Evolutionary conservation across 1,284 basidiomycete genomes (phyloP).

Genomic region (Phaffia rhodozyma): DNA sequence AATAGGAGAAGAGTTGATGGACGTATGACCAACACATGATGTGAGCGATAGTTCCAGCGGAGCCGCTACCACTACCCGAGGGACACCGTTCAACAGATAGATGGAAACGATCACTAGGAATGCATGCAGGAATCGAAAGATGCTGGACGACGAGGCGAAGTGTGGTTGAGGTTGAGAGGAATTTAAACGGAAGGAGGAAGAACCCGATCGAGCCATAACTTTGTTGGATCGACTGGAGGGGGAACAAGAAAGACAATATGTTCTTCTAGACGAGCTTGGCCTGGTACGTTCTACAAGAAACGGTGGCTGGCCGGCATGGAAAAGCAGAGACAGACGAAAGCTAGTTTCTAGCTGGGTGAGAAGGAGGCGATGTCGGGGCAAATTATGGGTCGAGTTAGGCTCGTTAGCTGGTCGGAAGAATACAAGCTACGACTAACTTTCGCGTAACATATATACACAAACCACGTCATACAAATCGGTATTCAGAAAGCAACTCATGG

Average conservation of each 20-base stretch:
- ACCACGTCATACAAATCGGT: neutral
- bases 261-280: no score
- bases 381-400: no score
- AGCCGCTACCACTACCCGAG: neutral
- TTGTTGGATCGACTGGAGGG: no score
- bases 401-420: neutral
- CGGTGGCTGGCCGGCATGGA: no score
- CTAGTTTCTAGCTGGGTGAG: no score
- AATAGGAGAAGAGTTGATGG: slow-evolving; percentile 31
- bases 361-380: no score
- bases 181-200: no score
- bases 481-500: neutral
- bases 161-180: neutral
- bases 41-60: slow-evolving; percentile 10
- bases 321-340: no score
- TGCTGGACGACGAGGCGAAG: neutral
- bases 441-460: neutral
- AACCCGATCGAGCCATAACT: no score
- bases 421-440: neutral
- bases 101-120: neutral
- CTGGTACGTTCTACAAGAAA: no score
- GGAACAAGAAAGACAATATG: no score
- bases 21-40: neutral
- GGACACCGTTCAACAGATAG: neutral
- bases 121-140: no score